Percentiles rank a stretch among this genome's conserved stretches.
phyloP scores from a whole-genome alignment of 2,329 filamentous ascomycete species.

The Diplocarpon rosae region DNA sequence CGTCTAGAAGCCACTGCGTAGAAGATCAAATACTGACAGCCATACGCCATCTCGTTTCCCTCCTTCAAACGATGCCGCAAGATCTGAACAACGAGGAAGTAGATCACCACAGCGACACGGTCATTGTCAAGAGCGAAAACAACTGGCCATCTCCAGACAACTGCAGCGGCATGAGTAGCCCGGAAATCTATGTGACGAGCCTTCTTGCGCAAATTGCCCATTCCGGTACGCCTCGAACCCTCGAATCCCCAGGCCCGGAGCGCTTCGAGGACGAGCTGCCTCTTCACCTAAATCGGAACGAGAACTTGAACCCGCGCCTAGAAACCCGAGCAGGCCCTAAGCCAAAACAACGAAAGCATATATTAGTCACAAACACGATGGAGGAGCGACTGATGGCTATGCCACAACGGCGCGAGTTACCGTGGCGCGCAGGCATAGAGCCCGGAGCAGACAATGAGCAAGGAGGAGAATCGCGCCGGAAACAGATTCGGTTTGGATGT shows the following conservation, averaged over 20 bases:
- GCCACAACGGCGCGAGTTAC: slow-evolving; percentile 23
- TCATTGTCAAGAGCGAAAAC: background rate
- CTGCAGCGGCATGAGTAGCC: slow-evolving; percentile 13
- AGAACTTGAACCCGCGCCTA: background rate
- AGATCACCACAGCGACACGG: slow-evolving; percentile 13
- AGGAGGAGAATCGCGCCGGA: slow-evolving; percentile 25
- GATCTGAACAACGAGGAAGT: slow-evolving; percentile 11
- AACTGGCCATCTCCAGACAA: slow-evolving; percentile 11
- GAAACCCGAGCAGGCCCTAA: slow-evolving; percentile 4
- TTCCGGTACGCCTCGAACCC: slow-evolving; percentile 18
- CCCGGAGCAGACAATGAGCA: slow-evolving; percentile 24
- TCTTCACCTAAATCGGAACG: background rate
- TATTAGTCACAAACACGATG: slow-evolving; percentile 17
- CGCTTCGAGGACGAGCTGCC: slow-evolving; percentile 13
- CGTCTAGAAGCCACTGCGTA: background rate
- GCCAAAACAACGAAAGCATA: slow-evolving; percentile 7
- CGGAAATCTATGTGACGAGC: slow-evolving; percentile 11
- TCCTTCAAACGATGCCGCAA: slow-evolving; percentile 16
- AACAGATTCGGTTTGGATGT: slow-evolving; percentile 27
- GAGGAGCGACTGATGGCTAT: slow-evolving; percentile 25
- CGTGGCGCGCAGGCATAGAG: slow-evolving; percentile 25
- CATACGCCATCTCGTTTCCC: slow-evolving; percentile 2
- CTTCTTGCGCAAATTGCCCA: slow-evolving; percentile 18
- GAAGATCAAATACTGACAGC: background rate
- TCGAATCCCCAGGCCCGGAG: slow-evolving; percentile 13